A percentile compares a stretch with the other conserved stretches of the same genome.
Conservation (phyloP, 805 yeast genomes). For the Saturnispora dispora region DNA sequence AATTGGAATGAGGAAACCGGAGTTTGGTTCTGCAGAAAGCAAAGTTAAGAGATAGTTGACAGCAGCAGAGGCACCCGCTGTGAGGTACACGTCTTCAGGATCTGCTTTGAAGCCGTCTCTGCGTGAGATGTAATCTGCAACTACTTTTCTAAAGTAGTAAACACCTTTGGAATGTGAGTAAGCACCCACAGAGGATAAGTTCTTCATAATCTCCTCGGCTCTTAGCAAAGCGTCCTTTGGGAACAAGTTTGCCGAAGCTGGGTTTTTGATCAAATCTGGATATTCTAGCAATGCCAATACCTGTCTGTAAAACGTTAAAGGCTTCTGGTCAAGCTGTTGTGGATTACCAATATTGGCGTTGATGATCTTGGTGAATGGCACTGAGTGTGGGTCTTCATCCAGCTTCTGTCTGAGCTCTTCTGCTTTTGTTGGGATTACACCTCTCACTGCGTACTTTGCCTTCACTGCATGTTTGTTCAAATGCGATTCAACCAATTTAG, state of each 20-base stretch:
- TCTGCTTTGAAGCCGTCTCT: slow-evolving; percentile 71
- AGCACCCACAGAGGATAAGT: slow-evolving; percentile 84
- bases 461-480: slow-evolving; percentile 66
- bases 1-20: slow-evolving; percentile 88
- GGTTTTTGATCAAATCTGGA: slow-evolving; percentile 52
- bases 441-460: slow-evolving; percentile 96
- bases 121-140: slow-evolving; percentile 67
- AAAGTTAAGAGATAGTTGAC: slow-evolving; percentile 72
- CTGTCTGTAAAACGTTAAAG: slow-evolving; percentile 91
- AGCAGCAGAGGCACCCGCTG: slow-evolving; percentile 93
- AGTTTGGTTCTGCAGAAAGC: slow-evolving; percentile 52
- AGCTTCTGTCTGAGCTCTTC: slow-evolving; percentile 66
- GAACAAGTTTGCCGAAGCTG: slow-evolving; percentile 26
- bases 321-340: slow-evolving; percentile 90
- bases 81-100: slow-evolving; percentile 69
- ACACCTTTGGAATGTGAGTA: slow-evolving; percentile 93
- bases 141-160: slow-evolving; percentile 56
- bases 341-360: slow-evolving; percentile 97
- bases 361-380: slow-evolving; percentile 73
- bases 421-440: slow-evolving; percentile 87
- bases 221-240: slow-evolving; percentile 69
- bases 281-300: slow-evolving; percentile 80
- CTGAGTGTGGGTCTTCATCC: slow-evolving; percentile 42
- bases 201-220: slow-evolving; percentile 50
- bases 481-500: slow-evolving; percentile 35